Percentiles rank a stretch among this genome's conserved stretches.
These are phyloP conservation scores for Fragilaria crotonensis DNA, from an alignment of 108 stramenopile species.

Conservation along the genomic window DNA sequence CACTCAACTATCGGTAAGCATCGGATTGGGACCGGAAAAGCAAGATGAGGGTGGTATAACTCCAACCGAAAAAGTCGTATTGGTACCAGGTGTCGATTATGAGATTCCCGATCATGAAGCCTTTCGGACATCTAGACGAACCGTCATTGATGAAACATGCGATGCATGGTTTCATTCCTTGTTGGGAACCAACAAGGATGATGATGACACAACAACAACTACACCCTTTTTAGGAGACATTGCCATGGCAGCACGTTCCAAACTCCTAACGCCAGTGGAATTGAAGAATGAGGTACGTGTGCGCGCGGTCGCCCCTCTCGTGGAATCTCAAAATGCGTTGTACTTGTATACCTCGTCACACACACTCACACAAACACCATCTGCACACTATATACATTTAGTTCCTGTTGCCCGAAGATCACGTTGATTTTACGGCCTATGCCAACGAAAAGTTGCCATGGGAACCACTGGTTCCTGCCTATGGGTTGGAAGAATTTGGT, in stretches of 20 bases:
- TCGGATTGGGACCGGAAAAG: conserved; percentile 42
- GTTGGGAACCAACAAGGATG: conserved; percentile 15
- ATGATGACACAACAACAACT: conserved; percentile 11
- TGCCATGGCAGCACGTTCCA: conserved; percentile 23
- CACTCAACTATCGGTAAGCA: no score
- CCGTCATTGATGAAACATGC: conserved; percentile 51
- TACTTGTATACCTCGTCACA: conserved; percentile 8
- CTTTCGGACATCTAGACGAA: conserved; percentile 56
- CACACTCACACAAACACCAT: conserved; percentile 11
- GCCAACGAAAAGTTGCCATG: conserved; percentile 57
- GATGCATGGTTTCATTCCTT: conserved; percentile 70
- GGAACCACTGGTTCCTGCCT: conserved; percentile 71
- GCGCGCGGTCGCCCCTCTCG: not conserved
- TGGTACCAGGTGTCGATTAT: conserved; percentile 40
- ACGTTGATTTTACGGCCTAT: conserved; percentile 84
- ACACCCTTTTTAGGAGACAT: conserved; percentile 30
- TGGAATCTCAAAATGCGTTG: not conserved
- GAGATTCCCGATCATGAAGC: conserved; percentile 68
- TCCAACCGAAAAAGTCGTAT: conserved; percentile 8
- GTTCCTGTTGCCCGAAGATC: conserved; percentile 17
- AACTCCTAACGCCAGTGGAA: conserved; percentile 32
- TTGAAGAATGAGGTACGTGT: conserved; percentile 38
- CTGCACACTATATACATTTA: no score
- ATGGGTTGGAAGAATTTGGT: conserved; percentile 78
- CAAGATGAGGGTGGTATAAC: not conserved